Base-by-base conservation (phyloP, 2,329 filamentous ascomycete genomes). In the Pseudogymnoascus sp. region DNA sequence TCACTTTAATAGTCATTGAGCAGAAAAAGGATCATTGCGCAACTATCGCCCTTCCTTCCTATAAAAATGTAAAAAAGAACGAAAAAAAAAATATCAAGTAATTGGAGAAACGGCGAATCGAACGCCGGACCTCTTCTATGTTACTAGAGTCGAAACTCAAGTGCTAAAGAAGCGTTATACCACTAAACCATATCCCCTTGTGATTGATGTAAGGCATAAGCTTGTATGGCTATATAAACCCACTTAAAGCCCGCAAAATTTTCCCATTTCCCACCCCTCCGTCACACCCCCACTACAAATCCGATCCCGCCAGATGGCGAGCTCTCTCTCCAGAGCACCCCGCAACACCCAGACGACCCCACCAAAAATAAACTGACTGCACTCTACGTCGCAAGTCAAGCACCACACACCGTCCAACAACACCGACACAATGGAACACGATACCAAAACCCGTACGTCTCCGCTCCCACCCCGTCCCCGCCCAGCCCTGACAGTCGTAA, bases 381-480 rank as follows among this genome's bases (percentile, higher is more conserved):
- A 50, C 12, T 14, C 3, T 18, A 18, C 18, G 18, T 18, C 18
- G n/a, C 8, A 28, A 15, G 18, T 47, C 22, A 28, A 47, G 43
- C 25, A 50, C 38, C 6, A 20, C 28, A 2, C 41, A 43, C 41
- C 53, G 30, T 18, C 6, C 33, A 38, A 30, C 18, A 18, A 25
- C 33, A 18, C 11, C 33, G 9, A 36, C 63, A 66, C 64, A 39
- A 91, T 91, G 88, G 88, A 91, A 72, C 81, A 82, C 75, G 89
- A 91, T 70, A 83, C 87, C 7, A 87, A 89, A 75, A 89, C 81
- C 57, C 81, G 89, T 91, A 76, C 71, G 87, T 73, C 28, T 39
- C 30, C 38, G 33, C 41, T 39, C 25, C 58, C 50, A 18, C 11
- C 15, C 22, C 15, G 8, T 20, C 18, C 47, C 6, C 11, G n/a